Evolutionary conservation across 139 green algal genomes (phyloP).

Genomic region (Limnomonas spitsbergensis): DNA sequence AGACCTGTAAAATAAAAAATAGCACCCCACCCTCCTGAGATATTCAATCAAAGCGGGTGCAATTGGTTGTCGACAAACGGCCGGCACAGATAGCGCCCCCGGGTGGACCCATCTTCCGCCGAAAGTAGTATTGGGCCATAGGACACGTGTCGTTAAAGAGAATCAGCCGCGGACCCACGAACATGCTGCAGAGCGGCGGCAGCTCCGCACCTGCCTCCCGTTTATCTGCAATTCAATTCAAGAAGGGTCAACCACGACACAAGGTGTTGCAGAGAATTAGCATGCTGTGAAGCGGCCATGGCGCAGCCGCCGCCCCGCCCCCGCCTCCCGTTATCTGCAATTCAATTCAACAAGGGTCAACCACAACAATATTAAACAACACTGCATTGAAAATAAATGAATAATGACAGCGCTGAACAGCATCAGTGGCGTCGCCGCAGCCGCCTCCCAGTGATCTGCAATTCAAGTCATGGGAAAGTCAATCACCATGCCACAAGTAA

Average conservation of each 20-base stretch:
- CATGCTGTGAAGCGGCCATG: background rate
- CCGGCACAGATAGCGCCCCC: slow-evolving; percentile 19
- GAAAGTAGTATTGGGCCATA: slow-evolving; percentile 33
- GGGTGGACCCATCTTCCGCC: slow-evolving; percentile 36
- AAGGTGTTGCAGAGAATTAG: background rate
- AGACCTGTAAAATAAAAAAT: no score
- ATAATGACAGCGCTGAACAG: no score
- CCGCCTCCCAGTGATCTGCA: no score
- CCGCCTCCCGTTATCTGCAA: background rate
- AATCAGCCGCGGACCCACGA: slow-evolving; percentile 23
- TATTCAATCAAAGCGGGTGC: slow-evolving; percentile 8
- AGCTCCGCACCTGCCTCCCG: background rate
- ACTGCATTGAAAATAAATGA: no score
- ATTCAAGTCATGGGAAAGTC: no score
- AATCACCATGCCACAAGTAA: no score
- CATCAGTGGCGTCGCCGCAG: no score
- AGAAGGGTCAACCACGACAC: background rate
- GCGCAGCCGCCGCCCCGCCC: no score
- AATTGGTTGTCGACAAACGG: background rate
- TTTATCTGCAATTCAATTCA: no score
- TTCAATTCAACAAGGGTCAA: no score
- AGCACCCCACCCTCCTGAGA: no score
- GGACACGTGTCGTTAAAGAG: slow-evolving; percentile 39
- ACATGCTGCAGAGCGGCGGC: slow-evolving; percentile 43
- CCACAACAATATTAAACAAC: no score